Base-by-base conservation (phyloP, 768 basidiomycete genomes). In the Lactarius evosmus region DNA sequence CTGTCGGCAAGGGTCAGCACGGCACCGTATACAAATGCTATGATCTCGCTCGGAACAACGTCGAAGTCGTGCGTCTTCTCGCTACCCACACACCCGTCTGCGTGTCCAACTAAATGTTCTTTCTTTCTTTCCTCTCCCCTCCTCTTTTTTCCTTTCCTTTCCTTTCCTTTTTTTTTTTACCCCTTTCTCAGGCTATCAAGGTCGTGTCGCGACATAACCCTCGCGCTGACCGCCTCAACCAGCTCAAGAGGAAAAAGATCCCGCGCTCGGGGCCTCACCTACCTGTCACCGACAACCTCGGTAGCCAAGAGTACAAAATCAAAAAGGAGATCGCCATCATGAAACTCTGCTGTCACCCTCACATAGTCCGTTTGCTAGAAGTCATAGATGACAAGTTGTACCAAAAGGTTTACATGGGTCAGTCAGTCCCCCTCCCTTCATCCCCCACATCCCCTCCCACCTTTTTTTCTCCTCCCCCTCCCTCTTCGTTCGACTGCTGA, bases 251-350 rank as follows among this genome's bases (percentile, higher is more conserved):
- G 68, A 75, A 77, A 52, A 77, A 77, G 56, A 69, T 76, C 50
- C 78, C 82, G 52, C 75, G 79, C 16, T 75, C 81, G 22, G 73
- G 78, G 4, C 72, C 75, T 17, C 83, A 85, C 64, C 76, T 81
- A 0, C 81, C 84, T 29, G 76, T 91, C n/a, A 82, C 82, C 4
- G 88, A 89, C 74, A 82, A 82, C 65, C 81, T 89, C 46, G 81
- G 83, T 62, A 88, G 84, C 27, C 85, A 85, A 33, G 93, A 93
- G 72, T 81, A 85, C 67, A 93, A 93, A 77, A 93, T 97, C 66
- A 82, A 86, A 69, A 88, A 87, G 74, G 96, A 98, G 77, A 95
- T 98, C 63, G 97, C 97, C 2, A 95, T 98, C 74, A 97, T 99
- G 93, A 98, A 98, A 80, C 95, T 97, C 73, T 89, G 92, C 70